Evolutionary conservation across 2,329 filamentous ascomycete genomes (phyloP).

Genomic region (Aschersonia sp.): DNA sequence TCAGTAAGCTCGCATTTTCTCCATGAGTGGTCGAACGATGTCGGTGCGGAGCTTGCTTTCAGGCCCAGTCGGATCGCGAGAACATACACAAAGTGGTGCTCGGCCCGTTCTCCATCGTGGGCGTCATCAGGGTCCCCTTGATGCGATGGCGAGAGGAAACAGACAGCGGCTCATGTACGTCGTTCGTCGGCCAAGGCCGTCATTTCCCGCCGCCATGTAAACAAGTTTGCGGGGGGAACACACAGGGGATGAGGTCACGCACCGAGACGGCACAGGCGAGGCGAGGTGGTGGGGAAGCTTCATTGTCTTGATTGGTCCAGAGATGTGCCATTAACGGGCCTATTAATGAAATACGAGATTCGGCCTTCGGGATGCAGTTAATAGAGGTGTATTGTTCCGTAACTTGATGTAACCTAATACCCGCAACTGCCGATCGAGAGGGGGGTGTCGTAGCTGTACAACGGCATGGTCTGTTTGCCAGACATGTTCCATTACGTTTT

Average conservation of each 20-base stretch:
- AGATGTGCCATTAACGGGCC: background rate
- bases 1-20: no score
- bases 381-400: background rate
- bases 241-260: background rate
- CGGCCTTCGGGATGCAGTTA: background rate
- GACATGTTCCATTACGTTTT: background rate
- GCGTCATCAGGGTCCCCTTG: no score
- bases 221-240: background rate
- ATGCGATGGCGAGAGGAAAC: no score
- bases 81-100: no score
- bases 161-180: no score
- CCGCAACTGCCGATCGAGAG: background rate
- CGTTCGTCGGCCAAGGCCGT: background rate
- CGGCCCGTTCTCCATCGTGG: no score
- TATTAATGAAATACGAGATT: background rate
- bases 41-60: no score
- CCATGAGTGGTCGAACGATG: no score
- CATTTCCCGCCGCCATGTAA: background rate
- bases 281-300: no score
- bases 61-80: no score
- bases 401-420: background rate
- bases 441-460: background rate
- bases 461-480: background rate
- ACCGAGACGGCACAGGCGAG: background rate
- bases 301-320: background rate